Evolutionary conservation across 768 basidiomycete genomes (phyloP).

Genomic region (Brasilioporus rufonigricans): DNA sequence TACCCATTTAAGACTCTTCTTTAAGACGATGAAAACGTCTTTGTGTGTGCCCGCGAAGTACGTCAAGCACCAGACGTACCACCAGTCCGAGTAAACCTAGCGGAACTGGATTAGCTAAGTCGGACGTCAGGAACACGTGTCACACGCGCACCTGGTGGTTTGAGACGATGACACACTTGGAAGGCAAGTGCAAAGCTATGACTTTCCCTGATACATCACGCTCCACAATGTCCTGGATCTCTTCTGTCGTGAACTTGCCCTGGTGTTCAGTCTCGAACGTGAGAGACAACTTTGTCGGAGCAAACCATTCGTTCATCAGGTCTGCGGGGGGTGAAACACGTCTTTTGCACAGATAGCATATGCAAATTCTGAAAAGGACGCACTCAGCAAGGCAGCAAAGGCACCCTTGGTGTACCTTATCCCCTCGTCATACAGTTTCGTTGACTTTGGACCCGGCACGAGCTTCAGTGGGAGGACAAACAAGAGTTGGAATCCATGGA

Average conservation of each 20-base stretch:
- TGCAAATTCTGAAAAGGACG: slow-evolving; percentile 27
- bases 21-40: slow-evolving; percentile 87
- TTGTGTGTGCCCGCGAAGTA: slow-evolving; percentile 69
- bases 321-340: slow-evolving; percentile 41
- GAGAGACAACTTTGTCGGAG: slow-evolving; percentile 67
- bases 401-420: slow-evolving; percentile 81
- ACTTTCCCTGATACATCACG: slow-evolving; percentile 57
- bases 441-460: slow-evolving; percentile 57
- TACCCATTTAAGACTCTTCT: slow-evolving; percentile 83
- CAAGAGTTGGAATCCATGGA: slow-evolving; percentile 71
- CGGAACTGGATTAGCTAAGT: slow-evolving; percentile 2
- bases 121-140: background rate
- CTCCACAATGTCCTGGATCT: slow-evolving; percentile 55
- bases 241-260: slow-evolving; percentile 59
- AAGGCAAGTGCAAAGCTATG: slow-evolving; percentile 64
- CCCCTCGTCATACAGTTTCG: slow-evolving; percentile 60
- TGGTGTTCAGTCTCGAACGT: slow-evolving; percentile 72
- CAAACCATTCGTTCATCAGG: slow-evolving; percentile 78
- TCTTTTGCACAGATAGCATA: background rate
- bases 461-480: slow-evolving; percentile 65
- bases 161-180: slow-evolving; percentile 78
- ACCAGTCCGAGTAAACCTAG: slow-evolving; percentile 79
- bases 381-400: slow-evolving; percentile 74
- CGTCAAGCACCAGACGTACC: slow-evolving; percentile 84
- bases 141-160: slow-evolving; percentile 79